Evolutionary conservation across 805 yeast genomes (phyloP).

Genomic region (Wickerhamomyces alni): DNA sequence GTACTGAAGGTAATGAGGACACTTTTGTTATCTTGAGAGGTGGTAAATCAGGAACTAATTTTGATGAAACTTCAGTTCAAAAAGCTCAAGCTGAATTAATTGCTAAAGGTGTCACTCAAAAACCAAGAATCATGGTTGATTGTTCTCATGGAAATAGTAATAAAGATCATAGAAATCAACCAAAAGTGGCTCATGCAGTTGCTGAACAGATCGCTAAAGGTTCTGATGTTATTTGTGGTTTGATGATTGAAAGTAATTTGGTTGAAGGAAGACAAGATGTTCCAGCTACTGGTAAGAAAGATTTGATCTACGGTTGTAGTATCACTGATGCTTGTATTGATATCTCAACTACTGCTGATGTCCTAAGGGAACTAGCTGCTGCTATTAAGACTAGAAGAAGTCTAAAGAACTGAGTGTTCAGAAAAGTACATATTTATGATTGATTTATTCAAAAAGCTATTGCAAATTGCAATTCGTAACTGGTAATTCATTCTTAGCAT

Average conservation of each 20-base stretch:
- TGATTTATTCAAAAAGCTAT: too few species aligned
- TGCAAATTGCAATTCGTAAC: too few species aligned
- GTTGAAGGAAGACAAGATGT: conserved; percentile 92
- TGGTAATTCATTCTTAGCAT: too few species aligned
- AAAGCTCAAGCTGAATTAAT: conserved; percentile 57
- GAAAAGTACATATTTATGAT: too few species aligned
- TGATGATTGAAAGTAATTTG: conserved; percentile 94
- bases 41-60: conserved; percentile 91
- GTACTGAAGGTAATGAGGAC: conserved; percentile 89
- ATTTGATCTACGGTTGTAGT: conserved; percentile 84
- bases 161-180: conserved; percentile 90
- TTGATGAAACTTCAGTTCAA: conserved; percentile 66
- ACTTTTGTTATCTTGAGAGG: conserved; percentile 92
- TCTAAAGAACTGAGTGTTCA: neutral
- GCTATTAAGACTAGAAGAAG: conserved; percentile 78
- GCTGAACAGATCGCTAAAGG: conserved; percentile 78
- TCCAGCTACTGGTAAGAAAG: conserved; percentile 65
- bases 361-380: conserved; percentile 62
- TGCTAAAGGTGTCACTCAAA: conserved; percentile 32
- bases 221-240: conserved; percentile 74
- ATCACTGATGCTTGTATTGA: conserved; percentile 97
- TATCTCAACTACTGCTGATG: conserved; percentile 78
- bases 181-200: conserved; percentile 72
- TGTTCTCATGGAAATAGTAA: conserved; percentile 96
- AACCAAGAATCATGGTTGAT: conserved; percentile 84